Evolutionary conservation across 352 stramenopile species (phyloP).

Genomic region (Globisporangium radiosum): DNA sequence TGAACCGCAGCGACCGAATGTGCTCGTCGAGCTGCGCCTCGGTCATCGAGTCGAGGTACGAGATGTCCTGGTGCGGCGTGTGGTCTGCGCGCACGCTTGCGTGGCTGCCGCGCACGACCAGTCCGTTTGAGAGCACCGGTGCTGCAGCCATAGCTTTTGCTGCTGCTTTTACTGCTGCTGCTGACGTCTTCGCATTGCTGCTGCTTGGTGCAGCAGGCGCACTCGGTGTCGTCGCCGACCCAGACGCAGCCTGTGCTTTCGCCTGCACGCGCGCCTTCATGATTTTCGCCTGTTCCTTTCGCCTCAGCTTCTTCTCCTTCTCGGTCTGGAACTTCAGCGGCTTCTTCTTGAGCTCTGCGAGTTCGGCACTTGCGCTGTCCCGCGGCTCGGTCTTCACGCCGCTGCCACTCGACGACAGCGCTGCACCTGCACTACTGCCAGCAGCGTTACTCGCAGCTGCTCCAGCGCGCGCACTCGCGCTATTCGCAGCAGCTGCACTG

Average conservation of each 20-base stretch:
- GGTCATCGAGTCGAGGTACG: conserved; percentile 84
- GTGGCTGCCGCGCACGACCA: conserved; percentile 67
- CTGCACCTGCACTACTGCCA: neutral
- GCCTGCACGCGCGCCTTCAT: conserved; percentile 68
- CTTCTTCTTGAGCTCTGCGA: conserved; percentile 62
- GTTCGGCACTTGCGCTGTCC: neutral
- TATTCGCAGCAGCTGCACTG: neutral
- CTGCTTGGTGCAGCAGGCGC: neutral
- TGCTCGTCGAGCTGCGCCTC: conserved; percentile 83
- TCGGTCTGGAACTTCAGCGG: conserved; percentile 70
- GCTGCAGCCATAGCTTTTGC: conserved; percentile 3
- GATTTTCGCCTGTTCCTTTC: conserved; percentile 79
- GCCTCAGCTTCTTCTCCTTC: conserved; percentile 82
- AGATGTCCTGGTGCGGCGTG: conserved; percentile 81
- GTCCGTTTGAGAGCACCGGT: conserved; percentile 34
- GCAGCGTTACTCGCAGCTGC: neutral
- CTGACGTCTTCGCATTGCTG: neutral
- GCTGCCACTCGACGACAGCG: neutral
- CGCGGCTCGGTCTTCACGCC: conserved; percentile 11
- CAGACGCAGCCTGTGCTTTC: conserved; percentile 36
- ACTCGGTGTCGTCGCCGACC: neutral
- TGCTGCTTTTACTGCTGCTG: conserved; percentile 9
- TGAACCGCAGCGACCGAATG: conserved; percentile 84
- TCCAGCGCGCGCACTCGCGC: neutral
- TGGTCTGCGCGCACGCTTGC: conserved; percentile 50